Evolutionary conservation across 2,329 filamentous ascomycete genomes (phyloP), one percentile per base, ranked within the genome.

Genomic region (Colletotrichum higginsianum): DNA sequence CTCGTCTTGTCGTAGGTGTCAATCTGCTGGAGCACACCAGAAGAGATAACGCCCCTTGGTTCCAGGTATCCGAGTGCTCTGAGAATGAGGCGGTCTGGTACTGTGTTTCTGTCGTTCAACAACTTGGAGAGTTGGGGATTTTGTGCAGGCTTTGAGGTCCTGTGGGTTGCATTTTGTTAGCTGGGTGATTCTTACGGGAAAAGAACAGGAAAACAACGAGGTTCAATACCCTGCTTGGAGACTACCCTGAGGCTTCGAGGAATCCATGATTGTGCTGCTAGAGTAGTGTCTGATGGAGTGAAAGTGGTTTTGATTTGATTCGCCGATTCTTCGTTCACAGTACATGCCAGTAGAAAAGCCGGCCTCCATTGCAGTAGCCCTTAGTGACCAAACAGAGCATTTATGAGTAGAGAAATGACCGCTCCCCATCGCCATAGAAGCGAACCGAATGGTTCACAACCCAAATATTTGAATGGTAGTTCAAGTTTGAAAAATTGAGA

Each of bases 81-180:
- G 12, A 62, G 35, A 8, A 62, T 62, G 5, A 62, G 60, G n/a
- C 60, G 60, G 7, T 62, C 47, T 42, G 50, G 60, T 35, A 62
- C 16, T 9, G 30, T 62, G n/a, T 62, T 42, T 3, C 60, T 18
- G 60, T 62, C 30, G 30, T 42, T 62, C 12, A 50, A 21, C 30
- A 35, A 35, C 16, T 21, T 62, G 16, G 60, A 26, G 4, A 52
- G n/a, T 16, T 16, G 44, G 15, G 13, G 4, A 13, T 46, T 16
- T 16, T 15, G 44, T 46, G 15, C 44, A 46, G 13, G 15, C 6
- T 23, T 44, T 16, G 55, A 18, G 30, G 30, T 42, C 16, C 11
- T 40, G 18, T 35, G 16, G n/a, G 12, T n/a, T 7, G 13, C 38
- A 16, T 2, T 35, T 42, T 5, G 15, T 57, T 40, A 57, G 35